These are phyloP conservation scores for Kernera saxatilis DNA, from an alignment of 345 rosid species.

Conservation along the genomic window DNA sequence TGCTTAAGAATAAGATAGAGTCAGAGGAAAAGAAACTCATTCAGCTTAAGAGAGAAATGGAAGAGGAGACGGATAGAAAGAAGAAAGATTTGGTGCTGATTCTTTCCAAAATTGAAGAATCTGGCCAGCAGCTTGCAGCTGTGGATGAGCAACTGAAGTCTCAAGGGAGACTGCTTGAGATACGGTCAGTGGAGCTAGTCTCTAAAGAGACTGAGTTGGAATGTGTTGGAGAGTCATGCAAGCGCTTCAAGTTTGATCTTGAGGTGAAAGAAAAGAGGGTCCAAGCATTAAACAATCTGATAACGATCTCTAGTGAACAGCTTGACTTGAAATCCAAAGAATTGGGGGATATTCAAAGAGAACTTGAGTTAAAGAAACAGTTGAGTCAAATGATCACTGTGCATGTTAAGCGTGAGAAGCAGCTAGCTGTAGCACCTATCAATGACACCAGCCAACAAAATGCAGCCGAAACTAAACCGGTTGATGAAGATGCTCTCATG, in stretches of 20 bases:
- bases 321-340: slow-evolving; percentile 9
- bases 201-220: background rate
- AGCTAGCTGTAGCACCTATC: background rate
- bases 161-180: background rate
- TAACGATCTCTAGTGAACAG: background rate
- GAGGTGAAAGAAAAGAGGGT: slow-evolving; percentile 5
- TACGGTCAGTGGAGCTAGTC: background rate
- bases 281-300: background rate
- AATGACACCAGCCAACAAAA: slow-evolving; percentile 11
- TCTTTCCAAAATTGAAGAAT: background rate
- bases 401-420: background rate
- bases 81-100: background rate
- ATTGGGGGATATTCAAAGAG: background rate
- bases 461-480: background rate
- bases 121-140: background rate
- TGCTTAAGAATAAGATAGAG: background rate
- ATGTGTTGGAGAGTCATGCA: background rate
- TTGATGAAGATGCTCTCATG: background rate
- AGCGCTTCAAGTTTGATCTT: background rate
- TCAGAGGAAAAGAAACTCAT: background rate
- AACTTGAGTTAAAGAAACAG: slow-evolving; percentile 1
- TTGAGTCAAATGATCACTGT: background rate
- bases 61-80: background rate
- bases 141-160: background rate
- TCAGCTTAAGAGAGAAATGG: background rate